Evolutionary conservation across 768 basidiomycete genomes (phyloP).

Genomic region (Rhizopogon vesiculosus): DNA sequence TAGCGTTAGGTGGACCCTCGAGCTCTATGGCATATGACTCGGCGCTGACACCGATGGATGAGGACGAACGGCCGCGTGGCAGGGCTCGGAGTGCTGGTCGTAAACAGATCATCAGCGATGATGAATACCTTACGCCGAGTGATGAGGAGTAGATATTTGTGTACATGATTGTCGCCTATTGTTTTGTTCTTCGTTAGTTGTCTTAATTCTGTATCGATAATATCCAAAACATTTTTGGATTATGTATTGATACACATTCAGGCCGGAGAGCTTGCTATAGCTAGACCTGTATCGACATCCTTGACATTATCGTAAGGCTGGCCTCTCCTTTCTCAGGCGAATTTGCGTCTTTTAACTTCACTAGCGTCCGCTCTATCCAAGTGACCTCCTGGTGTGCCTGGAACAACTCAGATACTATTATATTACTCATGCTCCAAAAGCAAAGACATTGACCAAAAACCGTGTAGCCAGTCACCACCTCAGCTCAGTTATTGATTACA

Average conservation of each 20-base stretch:
- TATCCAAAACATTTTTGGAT: background rate
- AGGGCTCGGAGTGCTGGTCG: slow-evolving; percentile 56
- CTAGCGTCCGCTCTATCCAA: too few species aligned
- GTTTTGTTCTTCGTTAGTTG: background rate
- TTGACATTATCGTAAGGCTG: too few species aligned
- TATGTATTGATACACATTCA: slow-evolving; percentile 7
- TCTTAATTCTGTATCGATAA: slow-evolving; percentile 1
- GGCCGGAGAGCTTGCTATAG: background rate
- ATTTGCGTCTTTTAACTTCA: too few species aligned
- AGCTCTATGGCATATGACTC: slow-evolving; percentile 48
- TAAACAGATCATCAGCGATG: slow-evolving; percentile 73
- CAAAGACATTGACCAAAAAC: too few species aligned
- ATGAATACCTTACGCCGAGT: slow-evolving; percentile 67
- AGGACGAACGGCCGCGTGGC: slow-evolving; percentile 63
- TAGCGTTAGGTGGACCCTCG: slow-evolving; percentile 22
- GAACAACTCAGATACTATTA: too few species aligned
- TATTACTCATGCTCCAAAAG: too few species aligned
- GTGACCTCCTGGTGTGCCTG: too few species aligned
- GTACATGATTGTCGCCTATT: background rate
- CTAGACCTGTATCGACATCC: too few species aligned
- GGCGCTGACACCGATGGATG: slow-evolving; percentile 77
- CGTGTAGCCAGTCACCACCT: too few species aligned
- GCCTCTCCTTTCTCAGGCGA: too few species aligned
- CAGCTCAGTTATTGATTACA: too few species aligned
- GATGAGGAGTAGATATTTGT: slow-evolving; percentile 56